A percentile compares a stretch with the other conserved stretches of the same genome.
These are phyloP conservation scores for Cystoisospora suis DNA, from an alignment of 169 alveolate species.

Conservation along the genomic window DNA sequence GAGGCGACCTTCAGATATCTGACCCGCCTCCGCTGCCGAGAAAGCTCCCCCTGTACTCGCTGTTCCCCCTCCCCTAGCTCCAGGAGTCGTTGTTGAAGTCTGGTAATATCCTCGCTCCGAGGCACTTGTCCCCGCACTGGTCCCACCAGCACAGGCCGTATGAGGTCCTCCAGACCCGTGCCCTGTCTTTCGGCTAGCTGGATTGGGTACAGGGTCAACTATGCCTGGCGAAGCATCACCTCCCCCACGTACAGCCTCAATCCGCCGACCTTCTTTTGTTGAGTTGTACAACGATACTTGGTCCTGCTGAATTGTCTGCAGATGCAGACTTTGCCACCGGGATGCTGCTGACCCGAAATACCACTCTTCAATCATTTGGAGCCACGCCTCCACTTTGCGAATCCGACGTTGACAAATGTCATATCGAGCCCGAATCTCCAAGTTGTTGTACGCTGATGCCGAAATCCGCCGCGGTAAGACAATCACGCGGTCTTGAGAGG, in stretches of 20 bases:
- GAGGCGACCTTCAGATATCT: background rate
- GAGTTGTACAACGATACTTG: background rate
- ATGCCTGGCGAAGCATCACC: constrained; percentile 46
- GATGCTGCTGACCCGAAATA: constrained; percentile 64
- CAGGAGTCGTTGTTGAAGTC: background rate
- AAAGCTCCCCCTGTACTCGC: background rate
- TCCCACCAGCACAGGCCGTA: background rate
- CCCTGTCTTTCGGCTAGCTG: background rate
- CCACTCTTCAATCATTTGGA: constrained; percentile 69
- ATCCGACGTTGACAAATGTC: constrained; percentile 52
- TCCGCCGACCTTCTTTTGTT: background rate
- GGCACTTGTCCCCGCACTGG: background rate
- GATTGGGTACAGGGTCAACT: constrained; percentile 21
- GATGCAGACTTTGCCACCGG: constrained; percentile 26
- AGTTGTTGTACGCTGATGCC: background rate
- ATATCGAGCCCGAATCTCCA: constrained; percentile 57
- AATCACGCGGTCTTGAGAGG: background rate
- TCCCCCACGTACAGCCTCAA: constrained; percentile 34
- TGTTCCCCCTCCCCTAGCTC: background rate
- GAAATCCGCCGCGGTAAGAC: constrained; percentile 17
- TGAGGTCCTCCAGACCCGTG: background rate
- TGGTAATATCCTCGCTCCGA: background rate
- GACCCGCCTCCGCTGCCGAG: background rate
- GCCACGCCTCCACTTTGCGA: constrained; percentile 64
- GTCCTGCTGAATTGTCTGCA: constrained; percentile 5